Conservation (phyloP, 257 asterid genomes). For the Henckelia pumila region DNA sequence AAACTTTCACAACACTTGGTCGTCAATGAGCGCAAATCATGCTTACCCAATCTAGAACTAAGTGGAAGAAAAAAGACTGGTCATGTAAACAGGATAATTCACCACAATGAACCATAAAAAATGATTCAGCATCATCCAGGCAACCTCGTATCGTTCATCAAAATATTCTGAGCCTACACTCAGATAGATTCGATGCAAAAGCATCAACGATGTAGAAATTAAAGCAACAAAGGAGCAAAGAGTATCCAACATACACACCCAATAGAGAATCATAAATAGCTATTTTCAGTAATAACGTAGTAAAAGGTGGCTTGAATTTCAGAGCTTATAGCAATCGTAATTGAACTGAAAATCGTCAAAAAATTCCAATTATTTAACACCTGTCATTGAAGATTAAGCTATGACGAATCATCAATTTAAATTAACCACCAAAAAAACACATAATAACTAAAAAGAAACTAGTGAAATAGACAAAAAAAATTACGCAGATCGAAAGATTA, state of each 20-base stretch:
- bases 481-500: neutral
- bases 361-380: constrained; percentile 9
- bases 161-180: constrained; percentile 14
- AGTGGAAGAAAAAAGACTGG: constrained; percentile 6
- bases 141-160: neutral
- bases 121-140: neutral
- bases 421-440: neutral
- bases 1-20: neutral
- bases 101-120: neutral
- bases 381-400: neutral
- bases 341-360: constrained; percentile 1
- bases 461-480: neutral
- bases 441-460: too few species aligned
- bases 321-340: neutral
- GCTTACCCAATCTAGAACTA: constrained; percentile 5
- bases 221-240: neutral
- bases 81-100: neutral
- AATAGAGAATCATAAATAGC: constrained; percentile 1
- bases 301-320: neutral
- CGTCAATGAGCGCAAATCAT: constrained; percentile 8
- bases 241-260: constrained; percentile 6
- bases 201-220: constrained; percentile 13
- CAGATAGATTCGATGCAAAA: constrained; percentile 5
- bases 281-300: neutral
- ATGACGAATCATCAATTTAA: neutral